Evolutionary conservation across 2,329 filamentous ascomycete genomes (phyloP).

Genomic region (Neofusicoccum sp.): DNA sequence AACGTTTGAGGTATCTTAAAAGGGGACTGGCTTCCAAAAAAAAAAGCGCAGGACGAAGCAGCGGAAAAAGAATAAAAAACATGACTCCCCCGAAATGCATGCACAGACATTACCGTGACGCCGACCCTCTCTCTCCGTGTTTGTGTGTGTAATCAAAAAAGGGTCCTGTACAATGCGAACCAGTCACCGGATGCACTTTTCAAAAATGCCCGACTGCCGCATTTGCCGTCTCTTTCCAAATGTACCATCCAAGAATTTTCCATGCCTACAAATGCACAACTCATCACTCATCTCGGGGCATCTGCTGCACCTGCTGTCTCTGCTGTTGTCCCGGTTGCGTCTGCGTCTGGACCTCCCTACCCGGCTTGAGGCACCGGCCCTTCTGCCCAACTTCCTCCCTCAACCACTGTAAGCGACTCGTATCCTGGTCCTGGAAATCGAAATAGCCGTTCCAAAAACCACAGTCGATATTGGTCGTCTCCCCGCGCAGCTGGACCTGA

Average conservation of each 20-base stretch:
- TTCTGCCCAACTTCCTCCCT: constrained; percentile 41
- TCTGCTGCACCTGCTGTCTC: background rate
- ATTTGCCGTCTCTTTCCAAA: background rate
- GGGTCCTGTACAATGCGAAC: background rate
- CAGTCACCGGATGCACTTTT: constrained; percentile 2
- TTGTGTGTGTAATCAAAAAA: background rate
- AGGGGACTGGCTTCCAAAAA: background rate
- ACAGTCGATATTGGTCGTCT: constrained; percentile 43
- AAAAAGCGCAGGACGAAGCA: background rate
- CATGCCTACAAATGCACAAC: background rate
- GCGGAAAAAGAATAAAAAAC: background rate
- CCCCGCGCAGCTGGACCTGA: constrained; percentile 35
- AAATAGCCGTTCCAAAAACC: constrained; percentile 45
- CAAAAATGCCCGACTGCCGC: background rate
- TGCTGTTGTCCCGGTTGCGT: background rate
- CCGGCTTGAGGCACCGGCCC: constrained; percentile 40
- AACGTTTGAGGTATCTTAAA: constrained; percentile 15
- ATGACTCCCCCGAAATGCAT: background rate
- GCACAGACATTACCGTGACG: constrained; percentile 7
- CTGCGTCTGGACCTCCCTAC: constrained; percentile 7
- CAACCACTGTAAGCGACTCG: constrained; percentile 35
- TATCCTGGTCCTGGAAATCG: constrained; percentile 36
- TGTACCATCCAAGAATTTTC: background rate
- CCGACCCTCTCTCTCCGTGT: background rate
- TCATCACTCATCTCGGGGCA: background rate